Base-by-base conservation (phyloP, 2,329 filamentous ascomycete genomes). In the Botryotinia narcissicola region DNA sequence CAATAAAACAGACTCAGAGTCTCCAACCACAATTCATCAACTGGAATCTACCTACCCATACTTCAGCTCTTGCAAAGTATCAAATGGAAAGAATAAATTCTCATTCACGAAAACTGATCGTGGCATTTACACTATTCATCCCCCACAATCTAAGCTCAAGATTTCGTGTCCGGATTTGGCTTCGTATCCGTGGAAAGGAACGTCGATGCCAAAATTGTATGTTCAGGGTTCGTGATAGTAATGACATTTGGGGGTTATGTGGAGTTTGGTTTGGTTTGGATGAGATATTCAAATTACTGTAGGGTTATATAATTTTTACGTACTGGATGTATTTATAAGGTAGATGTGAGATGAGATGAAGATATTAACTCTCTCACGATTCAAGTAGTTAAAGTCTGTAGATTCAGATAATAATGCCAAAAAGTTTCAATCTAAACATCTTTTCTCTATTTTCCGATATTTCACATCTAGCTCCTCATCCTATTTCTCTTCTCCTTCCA, bases 111-210 rank as follows among this genome's bases (percentile, higher is more conserved):
- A 57, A 69, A 69, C 48, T 1, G 48, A 57, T 69, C 66, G 66
- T 69, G 66, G 66, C 1, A 69, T 69, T 18, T 57, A 69, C 16
- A 42, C 35, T 9, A 57, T 69, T 7, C 32, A 32, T 42, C 66
- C 48, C 10, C 66, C 66, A 32, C 66, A 69, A 44, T 25, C 66
- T 9, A 42, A 57, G n/a, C n/a, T 69, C 35, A 57, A 69, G 4
- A 44, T 69, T 32, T 44, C 18, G 7, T 69, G 66, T 69, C 48
- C 66, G 9, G 66, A 69, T 59, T 57, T 69, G 10, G 48, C 48
- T 42, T 69, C 66, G n/a, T 69, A 57, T 57, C 66, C 66, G 18
- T 69, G 66, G 66, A 69, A 57, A 48, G 66, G 66, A 12, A 32
- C 66, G 20, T 42, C 66, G 10, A 69, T 57, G n/a, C 66, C 66